These are phyloP conservation scores for Neonectria coccinea DNA, from an alignment of 2,329 filamentous ascomycete genomes.

Conservation along the genomic window DNA sequence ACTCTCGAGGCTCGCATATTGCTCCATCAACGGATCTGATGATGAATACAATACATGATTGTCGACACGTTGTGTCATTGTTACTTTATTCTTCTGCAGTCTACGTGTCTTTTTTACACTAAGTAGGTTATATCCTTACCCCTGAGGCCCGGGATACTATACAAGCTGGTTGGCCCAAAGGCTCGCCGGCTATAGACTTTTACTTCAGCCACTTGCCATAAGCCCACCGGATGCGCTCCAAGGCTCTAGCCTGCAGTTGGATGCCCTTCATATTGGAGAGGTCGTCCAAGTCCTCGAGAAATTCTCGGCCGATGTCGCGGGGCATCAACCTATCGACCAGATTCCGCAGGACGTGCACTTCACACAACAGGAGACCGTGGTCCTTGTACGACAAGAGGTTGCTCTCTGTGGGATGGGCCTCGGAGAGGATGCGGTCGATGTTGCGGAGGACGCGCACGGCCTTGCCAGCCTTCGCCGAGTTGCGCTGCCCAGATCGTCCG, in stretches of 20 bases:
- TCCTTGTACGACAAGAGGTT: slow-evolving; percentile 90
- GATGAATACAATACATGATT: not conserved
- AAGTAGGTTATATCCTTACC: slow-evolving; percentile 27
- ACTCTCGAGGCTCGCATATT: not conserved
- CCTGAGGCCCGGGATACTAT: slow-evolving; percentile 31
- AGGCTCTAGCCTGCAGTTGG: slow-evolving; percentile 79
- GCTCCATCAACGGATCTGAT: not conserved
- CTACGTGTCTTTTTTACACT: slow-evolving; percentile 30
- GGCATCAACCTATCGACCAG: slow-evolving; percentile 73
- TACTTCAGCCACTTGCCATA: slow-evolving; percentile 80
- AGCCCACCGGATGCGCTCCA: slow-evolving; percentile 89
- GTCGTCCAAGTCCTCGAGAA: slow-evolving; percentile 88
- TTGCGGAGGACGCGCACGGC: slow-evolving; percentile 85
- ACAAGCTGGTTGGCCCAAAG: slow-evolving; percentile 20
- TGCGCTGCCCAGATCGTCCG: slow-evolving; percentile 74
- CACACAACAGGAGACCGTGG: slow-evolving; percentile 88
- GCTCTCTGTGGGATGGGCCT: slow-evolving; percentile 76
- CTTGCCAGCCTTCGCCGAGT: slow-evolving; percentile 74
- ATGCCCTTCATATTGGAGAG: slow-evolving; percentile 86
- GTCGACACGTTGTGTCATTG: slow-evolving; percentile 15
- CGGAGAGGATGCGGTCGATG: slow-evolving; percentile 83
- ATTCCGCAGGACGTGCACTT: slow-evolving; percentile 84
- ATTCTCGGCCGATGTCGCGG: slow-evolving; percentile 81
- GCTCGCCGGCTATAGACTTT: slow-evolving; percentile 8
- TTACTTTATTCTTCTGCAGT: slow-evolving; percentile 34